A percentile compares a stretch with the other conserved stretches of the same genome.
phyloP scores from a whole-genome alignment of 176 grass and related monocot species.

The Echinochloa phyllopogon region DNA sequence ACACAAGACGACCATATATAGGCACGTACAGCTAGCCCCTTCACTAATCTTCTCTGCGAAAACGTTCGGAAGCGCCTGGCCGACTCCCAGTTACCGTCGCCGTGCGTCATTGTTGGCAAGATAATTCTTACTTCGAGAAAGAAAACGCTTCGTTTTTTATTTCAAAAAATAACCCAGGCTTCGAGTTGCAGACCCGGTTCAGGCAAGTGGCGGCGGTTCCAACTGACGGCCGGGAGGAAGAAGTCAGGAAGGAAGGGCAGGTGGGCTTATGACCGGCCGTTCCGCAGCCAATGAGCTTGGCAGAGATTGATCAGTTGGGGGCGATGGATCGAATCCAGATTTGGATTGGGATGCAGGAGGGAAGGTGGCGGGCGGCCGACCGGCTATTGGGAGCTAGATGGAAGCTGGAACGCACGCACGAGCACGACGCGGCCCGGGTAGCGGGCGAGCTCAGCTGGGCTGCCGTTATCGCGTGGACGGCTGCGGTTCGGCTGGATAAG shows the following conservation, averaged over 20 bases:
- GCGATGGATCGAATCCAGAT: not conserved
- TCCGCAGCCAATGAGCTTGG: not conserved
- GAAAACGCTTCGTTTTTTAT: too few relatives aligned
- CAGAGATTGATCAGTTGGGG: not conserved
- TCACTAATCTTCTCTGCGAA: too few relatives aligned
- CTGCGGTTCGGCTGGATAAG: not conserved
- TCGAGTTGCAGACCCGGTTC: not conserved
- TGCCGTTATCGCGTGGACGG: slow-evolving; percentile 12
- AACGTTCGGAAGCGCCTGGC: not conserved
- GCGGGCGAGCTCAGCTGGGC: not conserved
- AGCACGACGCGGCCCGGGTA: not conserved
- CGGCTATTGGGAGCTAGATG: not conserved
- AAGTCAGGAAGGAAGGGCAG: not conserved
- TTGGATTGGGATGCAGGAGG: slow-evolving; percentile 2
- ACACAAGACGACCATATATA: not conserved
- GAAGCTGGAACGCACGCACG: slow-evolving; percentile 11
- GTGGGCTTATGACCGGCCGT: not conserved
- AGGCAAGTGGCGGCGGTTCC: not conserved
- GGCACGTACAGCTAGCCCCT: not conserved
- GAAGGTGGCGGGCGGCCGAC: slow-evolving; percentile 6
- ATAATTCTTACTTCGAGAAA: not conserved
- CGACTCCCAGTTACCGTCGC: too few relatives aligned
- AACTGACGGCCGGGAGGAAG: not conserved
- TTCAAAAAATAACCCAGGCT: too few relatives aligned
- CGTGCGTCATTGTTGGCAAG: not conserved